These are phyloP conservation scores for Austroboletus novae-zelandiae DNA, from an alignment of 1,284 basidiomycete genomes.

Conservation along the genomic window DNA sequence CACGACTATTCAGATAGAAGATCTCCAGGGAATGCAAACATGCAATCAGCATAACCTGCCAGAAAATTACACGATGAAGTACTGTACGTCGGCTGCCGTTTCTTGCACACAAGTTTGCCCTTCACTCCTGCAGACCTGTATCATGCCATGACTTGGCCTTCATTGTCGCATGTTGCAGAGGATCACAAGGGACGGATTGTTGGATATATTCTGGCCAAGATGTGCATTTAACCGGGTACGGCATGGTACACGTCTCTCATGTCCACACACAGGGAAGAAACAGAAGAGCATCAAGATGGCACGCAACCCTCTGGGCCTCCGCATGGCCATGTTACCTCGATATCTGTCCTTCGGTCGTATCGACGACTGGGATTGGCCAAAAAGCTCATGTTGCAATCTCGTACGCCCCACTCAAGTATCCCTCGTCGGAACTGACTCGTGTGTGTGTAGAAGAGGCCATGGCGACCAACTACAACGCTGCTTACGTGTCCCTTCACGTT, in stretches of 20 bases:
- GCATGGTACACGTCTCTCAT: constrained; percentile 5
- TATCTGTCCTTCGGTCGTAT: constrained; percentile 91
- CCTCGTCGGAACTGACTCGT: constrained; percentile 4
- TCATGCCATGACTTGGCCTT: constrained; percentile 95
- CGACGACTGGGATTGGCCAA: constrained; percentile 88
- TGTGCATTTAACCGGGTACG: constrained; percentile 50
- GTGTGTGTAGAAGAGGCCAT: constrained; percentile 78
- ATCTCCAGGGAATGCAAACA: constrained; percentile 86
- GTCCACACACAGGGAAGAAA: constrained; percentile 43
- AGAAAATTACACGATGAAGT: constrained; percentile 93
- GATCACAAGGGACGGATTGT: constrained; percentile 92
- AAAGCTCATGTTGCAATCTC: constrained; percentile 90
- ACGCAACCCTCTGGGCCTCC: constrained; percentile 45
- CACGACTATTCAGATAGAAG: constrained; percentile 43
- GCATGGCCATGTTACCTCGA: constrained; percentile 93
- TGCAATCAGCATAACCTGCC: constrained; percentile 93
- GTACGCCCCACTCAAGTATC: constrained; percentile 44
- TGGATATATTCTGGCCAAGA: constrained; percentile 97
- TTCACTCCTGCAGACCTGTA: constrained; percentile 71
- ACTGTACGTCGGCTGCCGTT: constrained; percentile 53
- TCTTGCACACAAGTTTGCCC: constrained; percentile 18
- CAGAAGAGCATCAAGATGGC: constrained; percentile 27
- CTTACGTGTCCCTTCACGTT: constrained; percentile 89
- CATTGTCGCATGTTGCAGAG: constrained; percentile 94
- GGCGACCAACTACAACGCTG: constrained; percentile 80